Evolutionary conservation across 2,329 filamentous ascomycete genomes (phyloP).

Genomic region (Sporothrix variecibatus): DNA sequence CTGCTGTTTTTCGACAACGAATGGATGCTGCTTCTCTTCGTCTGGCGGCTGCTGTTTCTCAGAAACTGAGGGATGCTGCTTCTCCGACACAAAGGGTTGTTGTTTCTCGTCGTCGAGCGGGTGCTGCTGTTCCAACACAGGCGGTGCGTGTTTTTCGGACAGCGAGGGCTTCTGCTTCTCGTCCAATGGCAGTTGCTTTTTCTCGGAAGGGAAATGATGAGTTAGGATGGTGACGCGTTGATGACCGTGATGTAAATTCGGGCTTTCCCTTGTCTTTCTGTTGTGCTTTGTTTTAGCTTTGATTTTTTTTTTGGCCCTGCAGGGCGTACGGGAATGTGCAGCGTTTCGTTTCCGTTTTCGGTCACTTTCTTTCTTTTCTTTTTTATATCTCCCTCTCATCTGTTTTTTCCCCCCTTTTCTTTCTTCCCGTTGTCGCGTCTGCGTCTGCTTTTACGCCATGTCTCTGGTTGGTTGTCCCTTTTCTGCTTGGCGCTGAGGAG

Average conservation of each 20-base stretch:
- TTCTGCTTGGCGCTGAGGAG: background rate
- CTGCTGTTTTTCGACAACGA: conserved; percentile 19
- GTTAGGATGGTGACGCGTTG: background rate
- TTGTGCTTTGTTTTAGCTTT: background rate
- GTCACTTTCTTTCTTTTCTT: background rate
- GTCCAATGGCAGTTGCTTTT: conserved; percentile 28
- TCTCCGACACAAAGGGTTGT: conserved; percentile 16
- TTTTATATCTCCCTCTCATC: background rate
- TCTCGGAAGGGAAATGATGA: conserved; percentile 12
- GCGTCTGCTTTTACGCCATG: background rate
- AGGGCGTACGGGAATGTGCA: background rate
- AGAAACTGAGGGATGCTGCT: conserved; percentile 16
- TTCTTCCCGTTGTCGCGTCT: background rate
- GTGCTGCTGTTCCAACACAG: conserved; percentile 17
- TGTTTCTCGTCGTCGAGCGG: conserved; percentile 19
- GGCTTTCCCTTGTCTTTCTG: background rate
- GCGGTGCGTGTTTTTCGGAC: conserved; percentile 31
- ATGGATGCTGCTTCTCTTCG: conserved; percentile 17
- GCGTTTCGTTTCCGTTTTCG: background rate
- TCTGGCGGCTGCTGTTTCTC: conserved; percentile 29
- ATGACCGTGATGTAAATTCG: background rate
- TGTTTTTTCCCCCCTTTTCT: background rate
- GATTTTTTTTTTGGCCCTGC: background rate
- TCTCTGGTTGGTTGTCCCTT: background rate
- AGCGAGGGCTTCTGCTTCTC: conserved; percentile 32